A percentile compares a stretch with the other conserved stretches of the same genome.
phyloP scores from a whole-genome alignment of 768 basidiomycete species.

The Leccinum obscurum region DNA sequence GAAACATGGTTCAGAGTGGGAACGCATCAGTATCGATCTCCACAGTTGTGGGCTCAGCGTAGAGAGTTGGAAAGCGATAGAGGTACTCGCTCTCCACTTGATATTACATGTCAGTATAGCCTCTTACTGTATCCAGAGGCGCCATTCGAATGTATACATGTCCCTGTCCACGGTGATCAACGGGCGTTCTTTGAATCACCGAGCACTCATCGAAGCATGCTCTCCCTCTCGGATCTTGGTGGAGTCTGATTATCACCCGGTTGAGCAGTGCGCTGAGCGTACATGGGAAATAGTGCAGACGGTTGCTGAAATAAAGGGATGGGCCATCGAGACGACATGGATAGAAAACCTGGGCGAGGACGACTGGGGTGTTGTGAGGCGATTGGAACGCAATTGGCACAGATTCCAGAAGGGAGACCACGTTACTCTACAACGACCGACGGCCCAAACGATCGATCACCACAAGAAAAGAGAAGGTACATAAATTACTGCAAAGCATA shows the following conservation, averaged over 20 bases:
- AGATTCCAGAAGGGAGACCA: slow-evolving; percentile 56
- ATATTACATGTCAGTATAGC: background rate
- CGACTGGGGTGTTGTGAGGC: slow-evolving; percentile 64
- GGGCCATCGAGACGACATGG: slow-evolving; percentile 70
- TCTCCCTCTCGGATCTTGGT: slow-evolving; percentile 69
- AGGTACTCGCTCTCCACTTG: slow-evolving; percentile 47
- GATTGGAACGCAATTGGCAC: slow-evolving; percentile 72
- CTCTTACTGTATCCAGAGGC: slow-evolving; percentile 46
- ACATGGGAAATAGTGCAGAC: slow-evolving; percentile 79
- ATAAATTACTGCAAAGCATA: slow-evolving; percentile 6
- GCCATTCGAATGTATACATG: slow-evolving; percentile 76
- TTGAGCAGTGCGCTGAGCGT: slow-evolving; percentile 53
- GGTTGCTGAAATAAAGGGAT: slow-evolving; percentile 75
- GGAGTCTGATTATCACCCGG: slow-evolving; percentile 82
- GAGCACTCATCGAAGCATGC: slow-evolving; percentile 63
- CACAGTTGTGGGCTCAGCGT: slow-evolving; percentile 88
- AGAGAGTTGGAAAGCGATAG: slow-evolving; percentile 70
- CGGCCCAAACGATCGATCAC: background rate
- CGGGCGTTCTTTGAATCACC: slow-evolving; percentile 61
- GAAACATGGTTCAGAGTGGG: slow-evolving; percentile 59
- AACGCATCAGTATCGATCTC: slow-evolving; percentile 76
- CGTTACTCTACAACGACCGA: background rate
- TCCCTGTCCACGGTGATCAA: slow-evolving; percentile 90
- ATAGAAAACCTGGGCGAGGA: slow-evolving; percentile 33
- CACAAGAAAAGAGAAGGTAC: background rate